Base-by-base conservation (phyloP, 345 rosid species). In the Dovyalis caffra region DNA sequence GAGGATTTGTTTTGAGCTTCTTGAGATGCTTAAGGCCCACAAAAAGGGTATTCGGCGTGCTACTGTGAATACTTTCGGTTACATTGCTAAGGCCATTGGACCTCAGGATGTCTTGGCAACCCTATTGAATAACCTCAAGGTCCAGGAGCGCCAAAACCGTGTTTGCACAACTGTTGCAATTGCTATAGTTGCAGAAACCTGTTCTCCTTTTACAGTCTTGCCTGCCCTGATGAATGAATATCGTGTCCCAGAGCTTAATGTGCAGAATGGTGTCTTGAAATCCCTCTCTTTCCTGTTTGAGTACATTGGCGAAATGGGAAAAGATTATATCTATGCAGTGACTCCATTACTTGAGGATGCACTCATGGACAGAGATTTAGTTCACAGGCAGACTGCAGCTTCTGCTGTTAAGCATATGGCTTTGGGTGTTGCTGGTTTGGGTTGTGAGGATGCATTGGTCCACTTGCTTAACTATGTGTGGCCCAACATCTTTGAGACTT, bases 1-100 rank as follows among this genome's bases (percentile, higher is more conserved):
- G 99, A 87, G 97, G 84, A 95, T 95, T 37, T 93, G 97, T 80
- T 95, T 95, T 68, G 99, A 95, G 89, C 95, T 95, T 62, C 95
- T 95, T 9, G 99, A 95, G 86, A 95, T 95, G 99, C 98, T 95
- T n/a, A 93, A 95, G 74, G 99, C 99, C 49, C 99, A 95, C 87
- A 95, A 95, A 84, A 95, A 95, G 86, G 99, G 99, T 47, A 93
- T 96, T 62, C 90, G 99, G 1, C 87, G 99, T 75, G 98, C 99
- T 34, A 93, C 97, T 0, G 99, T 96, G 71, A 96, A 96, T 79
- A 96, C 99, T 32, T 95, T 96, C 33, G 99, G 99, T 64, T 96
- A 96, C 74, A 96, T 96, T 12, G 99, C 99, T 9, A 96, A 93
- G 85, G 99, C 99, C 80, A 96, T 96, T 79, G 99, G 99, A 8